Evolutionary conservation across 352 stramenopile species (phyloP).

Genomic region (Globisporangium barbulae): DNA sequence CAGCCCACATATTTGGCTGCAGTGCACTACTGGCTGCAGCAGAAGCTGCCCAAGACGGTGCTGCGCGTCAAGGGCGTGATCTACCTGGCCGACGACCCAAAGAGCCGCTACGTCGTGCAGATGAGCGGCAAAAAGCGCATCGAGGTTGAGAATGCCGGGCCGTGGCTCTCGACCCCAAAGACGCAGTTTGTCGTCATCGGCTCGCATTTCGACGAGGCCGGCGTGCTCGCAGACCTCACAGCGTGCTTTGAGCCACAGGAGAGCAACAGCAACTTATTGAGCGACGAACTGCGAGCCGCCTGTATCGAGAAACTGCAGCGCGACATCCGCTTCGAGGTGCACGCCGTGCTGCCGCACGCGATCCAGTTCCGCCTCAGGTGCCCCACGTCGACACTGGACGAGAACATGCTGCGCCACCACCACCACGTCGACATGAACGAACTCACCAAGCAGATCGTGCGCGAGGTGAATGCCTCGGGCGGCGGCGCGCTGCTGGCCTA

Average conservation of each 20-base stretch:
- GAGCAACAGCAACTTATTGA: background rate
- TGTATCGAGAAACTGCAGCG: constrained; percentile 30
- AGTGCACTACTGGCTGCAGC: constrained; percentile 47
- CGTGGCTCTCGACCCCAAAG: constrained; percentile 56
- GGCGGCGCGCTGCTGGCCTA: constrained; percentile 42
- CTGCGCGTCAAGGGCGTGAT: constrained; percentile 67
- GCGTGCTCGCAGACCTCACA: constrained; percentile 30
- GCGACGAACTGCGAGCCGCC: constrained; percentile 5
- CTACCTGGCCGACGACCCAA: constrained; percentile 54
- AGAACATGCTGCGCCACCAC: constrained; percentile 65
- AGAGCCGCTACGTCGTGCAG: constrained; percentile 64
- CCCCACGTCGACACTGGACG: constrained; percentile 45
- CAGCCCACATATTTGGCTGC: constrained; percentile 39
- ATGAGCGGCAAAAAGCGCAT: constrained; percentile 65
- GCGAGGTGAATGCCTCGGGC: constrained; percentile 57
- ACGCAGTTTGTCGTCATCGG: constrained; percentile 76
- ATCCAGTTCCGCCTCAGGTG: constrained; percentile 51
- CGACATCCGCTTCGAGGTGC: constrained; percentile 50
- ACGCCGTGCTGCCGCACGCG: constrained; percentile 19
- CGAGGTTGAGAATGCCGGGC: constrained; percentile 57
- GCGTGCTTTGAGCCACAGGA: constrained; percentile 6
- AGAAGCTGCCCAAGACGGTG: constrained; percentile 28
- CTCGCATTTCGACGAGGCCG: constrained; percentile 30
- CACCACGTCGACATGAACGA: constrained; percentile 77
- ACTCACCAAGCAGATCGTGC: constrained; percentile 47